Conservation (phyloP, 495 filamentous ascomycete genomes). For the Penicillium subrubescens region DNA sequence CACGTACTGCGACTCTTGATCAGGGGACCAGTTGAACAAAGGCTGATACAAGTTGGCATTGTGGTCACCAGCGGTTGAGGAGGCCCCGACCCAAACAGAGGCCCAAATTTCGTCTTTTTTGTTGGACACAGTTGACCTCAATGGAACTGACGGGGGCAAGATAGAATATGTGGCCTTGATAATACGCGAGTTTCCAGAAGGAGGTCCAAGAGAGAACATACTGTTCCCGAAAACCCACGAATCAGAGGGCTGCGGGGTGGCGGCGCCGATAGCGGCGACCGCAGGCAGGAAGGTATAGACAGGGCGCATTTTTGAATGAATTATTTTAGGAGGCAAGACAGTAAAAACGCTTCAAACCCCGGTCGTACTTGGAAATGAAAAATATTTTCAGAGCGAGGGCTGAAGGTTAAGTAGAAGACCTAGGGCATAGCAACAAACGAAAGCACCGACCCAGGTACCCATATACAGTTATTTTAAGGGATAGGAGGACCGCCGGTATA, state of each 20-base stretch:
- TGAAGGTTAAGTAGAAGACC: background rate
- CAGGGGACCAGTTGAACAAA: background rate
- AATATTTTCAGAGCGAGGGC: background rate
- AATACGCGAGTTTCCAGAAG: background rate
- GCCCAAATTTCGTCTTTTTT: background rate
- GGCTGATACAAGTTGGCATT: background rate
- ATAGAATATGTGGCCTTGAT: background rate
- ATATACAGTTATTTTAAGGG: background rate
- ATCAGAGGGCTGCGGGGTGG: background rate
- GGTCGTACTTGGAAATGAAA: too few species aligned
- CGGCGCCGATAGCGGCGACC: background rate
- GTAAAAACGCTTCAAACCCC: too few species aligned
- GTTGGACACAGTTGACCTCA: background rate
- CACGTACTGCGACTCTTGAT: background rate
- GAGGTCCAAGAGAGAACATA: background rate
- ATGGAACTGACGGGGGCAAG: background rate
- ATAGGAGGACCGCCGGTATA: background rate
- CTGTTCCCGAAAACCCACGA: background rate
- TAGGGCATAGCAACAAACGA: background rate
- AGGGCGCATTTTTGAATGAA: background rate
- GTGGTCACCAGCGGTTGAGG: background rate
- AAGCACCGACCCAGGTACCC: background rate
- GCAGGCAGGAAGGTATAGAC: background rate
- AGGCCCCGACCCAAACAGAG: background rate
- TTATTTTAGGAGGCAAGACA: background rate